These are phyloP conservation scores for Mycena rebaudengoi DNA, from an alignment of 768 basidiomycete species.

Conservation along the genomic window DNA sequence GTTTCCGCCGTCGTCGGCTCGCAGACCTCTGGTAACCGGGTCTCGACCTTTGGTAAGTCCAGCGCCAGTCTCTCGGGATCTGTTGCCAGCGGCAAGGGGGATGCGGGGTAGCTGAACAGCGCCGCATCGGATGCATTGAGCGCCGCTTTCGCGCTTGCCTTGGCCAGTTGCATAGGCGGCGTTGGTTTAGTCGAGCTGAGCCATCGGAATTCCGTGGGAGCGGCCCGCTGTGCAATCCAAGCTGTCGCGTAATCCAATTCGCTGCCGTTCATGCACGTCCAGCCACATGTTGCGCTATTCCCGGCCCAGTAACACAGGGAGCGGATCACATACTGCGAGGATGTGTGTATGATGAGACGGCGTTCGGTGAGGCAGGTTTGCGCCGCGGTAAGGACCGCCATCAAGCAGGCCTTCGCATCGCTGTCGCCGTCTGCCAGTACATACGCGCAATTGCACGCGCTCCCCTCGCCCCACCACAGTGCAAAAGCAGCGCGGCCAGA, in stretches of 20 bases:
- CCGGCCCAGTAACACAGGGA: conserved; percentile 4
- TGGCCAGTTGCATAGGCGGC: neutral
- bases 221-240: neutral
- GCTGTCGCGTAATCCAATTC: neutral
- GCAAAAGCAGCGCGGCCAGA: neutral
- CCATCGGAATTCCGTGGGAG: neutral
- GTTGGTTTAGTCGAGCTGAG: neutral
- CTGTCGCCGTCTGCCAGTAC: neutral
- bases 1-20: neutral
- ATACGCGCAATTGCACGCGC: neutral
- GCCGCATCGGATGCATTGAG: neutral
- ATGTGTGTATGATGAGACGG: neutral
- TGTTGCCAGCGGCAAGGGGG: no score
- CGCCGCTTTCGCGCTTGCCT: neutral
- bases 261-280: neutral
- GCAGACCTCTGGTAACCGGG: neutral
- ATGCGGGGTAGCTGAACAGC: no score
- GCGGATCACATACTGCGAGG: neutral
- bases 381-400: neutral
- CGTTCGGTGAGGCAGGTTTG: neutral
- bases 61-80: neutral
- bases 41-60: neutral
- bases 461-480: neutral
- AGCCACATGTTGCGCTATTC: neutral
- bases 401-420: neutral